Percentiles rank a stretch among this genome's conserved stretches.
Evolutionary conservation across 805 yeast species (phyloP).

Genomic region (Sugiyamaella americana): DNA sequence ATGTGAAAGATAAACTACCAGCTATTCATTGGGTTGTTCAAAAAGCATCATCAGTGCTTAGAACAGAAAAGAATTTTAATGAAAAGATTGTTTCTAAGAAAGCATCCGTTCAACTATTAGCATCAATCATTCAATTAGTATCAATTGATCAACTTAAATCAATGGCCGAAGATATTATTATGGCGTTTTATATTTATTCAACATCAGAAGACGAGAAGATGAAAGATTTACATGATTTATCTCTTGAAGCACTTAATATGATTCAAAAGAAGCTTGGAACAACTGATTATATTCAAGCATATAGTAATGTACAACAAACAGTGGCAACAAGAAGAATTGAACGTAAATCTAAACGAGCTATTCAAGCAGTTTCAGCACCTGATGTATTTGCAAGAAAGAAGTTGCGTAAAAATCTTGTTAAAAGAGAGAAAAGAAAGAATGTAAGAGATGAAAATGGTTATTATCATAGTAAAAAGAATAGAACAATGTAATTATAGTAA

Average conservation of each 20-base stretch:
- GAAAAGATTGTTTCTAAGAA: slow-evolving; percentile 56
- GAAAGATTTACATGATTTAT: slow-evolving; percentile 44
- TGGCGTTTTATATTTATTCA: slow-evolving; percentile 42
- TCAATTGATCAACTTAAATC: slow-evolving; percentile 36
- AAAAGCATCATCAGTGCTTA: slow-evolving; percentile 56
- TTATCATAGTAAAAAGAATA: slow-evolving; percentile 42
- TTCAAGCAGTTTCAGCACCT: slow-evolving; percentile 70
- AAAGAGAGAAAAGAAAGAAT: slow-evolving; percentile 69
- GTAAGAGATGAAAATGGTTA: slow-evolving; percentile 72
- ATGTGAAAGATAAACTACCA: slow-evolving; percentile 25
- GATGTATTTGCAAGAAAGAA: slow-evolving; percentile 75
- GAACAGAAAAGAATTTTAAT: slow-evolving; percentile 55
- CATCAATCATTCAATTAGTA: slow-evolving; percentile 53
- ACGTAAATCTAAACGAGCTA: slow-evolving; percentile 68
- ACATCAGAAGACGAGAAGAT: slow-evolving; percentile 19
- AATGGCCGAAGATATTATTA: slow-evolving; percentile 45
- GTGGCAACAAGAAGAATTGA: slow-evolving; percentile 64
- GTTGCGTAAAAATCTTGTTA: slow-evolving; percentile 65
- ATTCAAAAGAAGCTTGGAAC: slow-evolving; percentile 66
- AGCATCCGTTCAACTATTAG: slow-evolving; percentile 62
- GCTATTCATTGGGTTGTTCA: slow-evolving; percentile 52
- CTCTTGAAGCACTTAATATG: slow-evolving; percentile 61
- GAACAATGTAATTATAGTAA: too few species aligned
- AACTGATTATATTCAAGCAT: slow-evolving; percentile 55
- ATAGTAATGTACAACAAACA: slow-evolving; percentile 55